phyloP scores from a whole-genome alignment of 2,329 filamentous ascomycete genomes.

The Aureobasidium sp. region DNA sequence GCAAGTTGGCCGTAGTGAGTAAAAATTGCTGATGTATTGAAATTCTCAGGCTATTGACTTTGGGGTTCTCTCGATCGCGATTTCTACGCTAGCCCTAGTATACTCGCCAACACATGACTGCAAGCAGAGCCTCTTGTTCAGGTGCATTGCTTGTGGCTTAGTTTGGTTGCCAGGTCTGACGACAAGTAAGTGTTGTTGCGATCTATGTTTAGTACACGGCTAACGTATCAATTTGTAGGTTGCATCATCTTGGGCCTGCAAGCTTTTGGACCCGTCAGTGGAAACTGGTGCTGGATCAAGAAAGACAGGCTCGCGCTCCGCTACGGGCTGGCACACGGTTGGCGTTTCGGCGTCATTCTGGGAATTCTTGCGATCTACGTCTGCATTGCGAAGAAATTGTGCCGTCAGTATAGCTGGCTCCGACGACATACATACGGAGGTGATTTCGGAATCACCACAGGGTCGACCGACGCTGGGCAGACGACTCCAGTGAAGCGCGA shows the following conservation, averaged over 20 bases:
- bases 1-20: background rate
- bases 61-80: too few relatives aligned
- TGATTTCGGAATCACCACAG: too few relatives aligned
- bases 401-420: too few relatives aligned
- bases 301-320: constrained; percentile 30
- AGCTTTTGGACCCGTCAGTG: constrained; percentile 31
- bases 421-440: too few relatives aligned
- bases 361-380: too few relatives aligned
- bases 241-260: constrained; percentile 23
- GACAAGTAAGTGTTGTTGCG: constrained; percentile 22
- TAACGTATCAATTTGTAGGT: background rate
- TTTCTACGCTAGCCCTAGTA: constrained; percentile 22
- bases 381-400: too few relatives aligned
- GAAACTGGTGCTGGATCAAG: constrained; percentile 43
- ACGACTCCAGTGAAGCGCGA: too few relatives aligned
- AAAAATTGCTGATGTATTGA: constrained; percentile 20
- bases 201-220: too few relatives aligned
- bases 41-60: constrained; percentile 18
- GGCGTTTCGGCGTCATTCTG: constrained; percentile 22
- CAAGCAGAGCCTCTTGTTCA: constrained; percentile 22
- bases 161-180: constrained; percentile 35
- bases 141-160: constrained; percentile 26
- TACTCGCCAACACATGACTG: constrained; percentile 27
- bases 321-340: constrained; percentile 38
- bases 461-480: too few relatives aligned